phyloP scores from a whole-genome alignment of 2,329 filamentous ascomycete genomes.

The Ascocoryne sarcoides region DNA sequence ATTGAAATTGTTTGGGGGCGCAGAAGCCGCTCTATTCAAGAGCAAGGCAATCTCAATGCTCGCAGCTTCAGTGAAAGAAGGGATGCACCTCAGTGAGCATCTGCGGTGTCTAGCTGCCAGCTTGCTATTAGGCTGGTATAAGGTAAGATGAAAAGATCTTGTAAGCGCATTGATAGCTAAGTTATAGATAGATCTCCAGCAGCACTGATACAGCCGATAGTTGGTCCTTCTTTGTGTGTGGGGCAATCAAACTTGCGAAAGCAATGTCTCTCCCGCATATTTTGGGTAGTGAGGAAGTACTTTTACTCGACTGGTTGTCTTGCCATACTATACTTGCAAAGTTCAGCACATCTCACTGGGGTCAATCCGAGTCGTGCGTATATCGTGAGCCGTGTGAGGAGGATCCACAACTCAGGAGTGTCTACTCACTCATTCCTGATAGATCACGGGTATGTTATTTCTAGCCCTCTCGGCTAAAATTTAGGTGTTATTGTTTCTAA shows the following conservation, averaged over 20 bases:
- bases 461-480: background rate
- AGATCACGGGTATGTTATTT: slow-evolving; percentile 4
- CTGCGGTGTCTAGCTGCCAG: slow-evolving; percentile 5
- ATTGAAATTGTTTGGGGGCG: slow-evolving; percentile 3
- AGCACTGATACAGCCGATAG: slow-evolving; percentile 1
- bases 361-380: slow-evolving; percentile 5
- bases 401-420: slow-evolving; percentile 3
- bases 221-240: slow-evolving; percentile 7
- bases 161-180: slow-evolving; percentile 1
- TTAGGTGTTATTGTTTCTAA: background rate
- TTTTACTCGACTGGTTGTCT: slow-evolving; percentile 6
- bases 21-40: slow-evolving; percentile 2
- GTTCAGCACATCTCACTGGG: slow-evolving; percentile 6
- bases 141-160: slow-evolving; percentile 3
- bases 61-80: slow-evolving; percentile 2
- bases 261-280: slow-evolving; percentile 5
- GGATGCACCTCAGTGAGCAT: slow-evolving; percentile 5
- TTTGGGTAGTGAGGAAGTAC: slow-evolving; percentile 4
- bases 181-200: slow-evolving; percentile 2
- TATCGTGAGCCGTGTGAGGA: slow-evolving; percentile 3
- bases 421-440: slow-evolving; percentile 6
- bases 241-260: slow-evolving; percentile 7
- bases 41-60: slow-evolving; percentile 6
- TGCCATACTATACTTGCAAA: slow-evolving; percentile 6
- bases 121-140: slow-evolving; percentile 6